phyloP scores from a whole-genome alignment of 1,284 basidiomycete species.

The Papiliotrema fonsecae region DNA sequence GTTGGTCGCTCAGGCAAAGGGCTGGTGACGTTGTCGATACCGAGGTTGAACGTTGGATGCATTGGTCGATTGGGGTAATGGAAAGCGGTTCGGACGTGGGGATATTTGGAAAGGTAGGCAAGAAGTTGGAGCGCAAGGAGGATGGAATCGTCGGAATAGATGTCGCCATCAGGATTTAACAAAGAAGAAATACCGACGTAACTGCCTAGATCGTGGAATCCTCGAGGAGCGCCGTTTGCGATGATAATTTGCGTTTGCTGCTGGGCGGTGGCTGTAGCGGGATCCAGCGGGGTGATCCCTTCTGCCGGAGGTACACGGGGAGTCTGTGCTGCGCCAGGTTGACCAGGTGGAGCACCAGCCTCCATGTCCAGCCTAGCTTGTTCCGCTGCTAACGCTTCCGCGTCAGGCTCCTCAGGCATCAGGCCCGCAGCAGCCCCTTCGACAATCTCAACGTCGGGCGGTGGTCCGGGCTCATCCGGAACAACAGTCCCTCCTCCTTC shows the following conservation, averaged over 20 bases:
- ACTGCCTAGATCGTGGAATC: slow-evolving; percentile 45
- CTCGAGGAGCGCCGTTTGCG: slow-evolving; percentile 46
- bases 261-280: slow-evolving; percentile 8
- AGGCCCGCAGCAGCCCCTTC: slow-evolving; percentile 13
- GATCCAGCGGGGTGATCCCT: slow-evolving; percentile 14
- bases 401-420: slow-evolving; percentile 33
- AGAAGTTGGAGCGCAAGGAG: slow-evolving; percentile 84
- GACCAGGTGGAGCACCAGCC: slow-evolving; percentile 44
- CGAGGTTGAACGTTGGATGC: slow-evolving; percentile 46
- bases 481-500: slow-evolving; percentile 24
- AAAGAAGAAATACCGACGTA: slow-evolving; percentile 41
- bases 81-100: slow-evolving; percentile 94
- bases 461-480: slow-evolving; percentile 23
- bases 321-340: slow-evolving; percentile 39
- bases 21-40: slow-evolving; percentile 17
- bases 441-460: slow-evolving; percentile 27
- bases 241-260: slow-evolving; percentile 44
- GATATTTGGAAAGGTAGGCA: slow-evolving; percentile 96
- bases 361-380: slow-evolving; percentile 43
- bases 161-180: slow-evolving; percentile 48
- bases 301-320: slow-evolving; percentile 26
- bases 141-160: slow-evolving; percentile 91
- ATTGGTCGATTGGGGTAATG: slow-evolving; percentile 66
- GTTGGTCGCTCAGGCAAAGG: slow-evolving; percentile 44
- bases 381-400: slow-evolving; percentile 37